phyloP scores from a whole-genome alignment of 1,284 basidiomycete species.

The Quambalaria eucalypti region DNA sequence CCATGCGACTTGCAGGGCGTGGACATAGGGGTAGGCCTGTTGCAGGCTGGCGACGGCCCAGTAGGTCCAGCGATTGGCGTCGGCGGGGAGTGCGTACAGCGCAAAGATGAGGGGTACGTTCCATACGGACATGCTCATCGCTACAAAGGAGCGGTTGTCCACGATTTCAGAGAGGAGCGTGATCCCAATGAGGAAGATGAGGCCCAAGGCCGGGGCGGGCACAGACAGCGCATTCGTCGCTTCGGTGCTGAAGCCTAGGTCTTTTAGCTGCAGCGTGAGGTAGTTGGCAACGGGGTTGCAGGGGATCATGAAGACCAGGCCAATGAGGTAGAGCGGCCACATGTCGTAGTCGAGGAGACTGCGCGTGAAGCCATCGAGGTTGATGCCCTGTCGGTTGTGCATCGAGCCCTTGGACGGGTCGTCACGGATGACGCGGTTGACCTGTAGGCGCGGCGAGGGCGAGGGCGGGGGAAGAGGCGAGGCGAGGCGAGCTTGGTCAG shows the following conservation, averaged over 20 bases:
- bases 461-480: background rate
- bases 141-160: conserved; percentile 7
- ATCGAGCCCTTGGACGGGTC: conserved; percentile 60
- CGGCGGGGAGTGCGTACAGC: conserved; percentile 4
- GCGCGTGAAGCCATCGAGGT: conserved; percentile 1
- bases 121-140: conserved; percentile 8
- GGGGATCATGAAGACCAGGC: conserved; percentile 4
- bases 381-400: conserved; percentile 62
- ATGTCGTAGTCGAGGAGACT: conserved; percentile 7
- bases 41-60: conserved; percentile 9
- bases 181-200: conserved; percentile 7
- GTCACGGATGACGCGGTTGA: conserved; percentile 58
- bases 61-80: conserved; percentile 9
- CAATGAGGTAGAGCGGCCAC: conserved; percentile 8
- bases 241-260: conserved; percentile 5
- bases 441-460: conserved; percentile 10
- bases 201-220: conserved; percentile 1
- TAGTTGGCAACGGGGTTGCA: conserved; percentile 2
- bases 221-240: conserved; percentile 6
- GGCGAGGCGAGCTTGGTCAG: background rate
- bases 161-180: conserved; percentile 9
- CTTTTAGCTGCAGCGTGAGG: conserved; percentile 6
- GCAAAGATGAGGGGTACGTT: conserved; percentile 4
- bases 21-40: conserved; percentile 11
- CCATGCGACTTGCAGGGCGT: conserved; percentile 12